phyloP scores from a whole-genome alignment of 106 monocot species.

The Vanilla planifolia region DNA sequence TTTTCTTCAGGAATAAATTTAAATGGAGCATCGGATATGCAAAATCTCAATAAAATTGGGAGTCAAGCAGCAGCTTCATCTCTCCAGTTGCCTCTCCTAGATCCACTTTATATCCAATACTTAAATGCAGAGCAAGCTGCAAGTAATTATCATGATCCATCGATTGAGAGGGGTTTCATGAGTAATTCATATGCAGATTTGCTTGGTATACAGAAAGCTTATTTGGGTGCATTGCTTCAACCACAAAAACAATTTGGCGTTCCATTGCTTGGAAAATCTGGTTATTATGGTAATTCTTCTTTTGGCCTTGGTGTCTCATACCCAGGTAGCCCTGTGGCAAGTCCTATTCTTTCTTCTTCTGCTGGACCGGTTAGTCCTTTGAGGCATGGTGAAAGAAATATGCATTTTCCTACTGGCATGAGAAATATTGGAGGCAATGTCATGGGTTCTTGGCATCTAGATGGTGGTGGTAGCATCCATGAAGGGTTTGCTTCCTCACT shows the following conservation, averaged over 20 bases:
- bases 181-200: conserved; percentile 49
- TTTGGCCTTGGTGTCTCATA: conserved; percentile 50
- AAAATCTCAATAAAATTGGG: conserved; percentile 40
- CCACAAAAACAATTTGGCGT: conserved; percentile 62
- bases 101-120: conserved; percentile 40
- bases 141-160: conserved; percentile 28
- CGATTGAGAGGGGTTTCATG: conserved; percentile 17
- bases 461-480: conserved; percentile 26
- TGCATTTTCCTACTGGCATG: conserved; percentile 46
- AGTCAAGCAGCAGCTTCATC: conserved; percentile 25
- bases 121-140: conserved; percentile 48
- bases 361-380: conserved; percentile 62
- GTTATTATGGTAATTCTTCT: conserved; percentile 56
- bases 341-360: conserved; percentile 41
- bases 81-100: conserved; percentile 42
- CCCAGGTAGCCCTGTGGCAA: conserved; percentile 44
- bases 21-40: conserved; percentile 15
- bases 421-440: conserved; percentile 47
- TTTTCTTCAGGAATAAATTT: conserved; percentile 22
- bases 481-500: conserved; percentile 65
- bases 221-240: conserved; percentile 44
- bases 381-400: conserved; percentile 48
- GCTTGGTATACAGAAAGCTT: conserved; percentile 59
- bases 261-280: conserved; percentile 44
- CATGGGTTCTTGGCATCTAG: conserved; percentile 21